A percentile compares a stretch with the other conserved stretches of the same genome.
Evolutionary conservation across 169 alveolate genomes (phyloP).

Genomic region (Plasmodium billcollinsi): DNA sequence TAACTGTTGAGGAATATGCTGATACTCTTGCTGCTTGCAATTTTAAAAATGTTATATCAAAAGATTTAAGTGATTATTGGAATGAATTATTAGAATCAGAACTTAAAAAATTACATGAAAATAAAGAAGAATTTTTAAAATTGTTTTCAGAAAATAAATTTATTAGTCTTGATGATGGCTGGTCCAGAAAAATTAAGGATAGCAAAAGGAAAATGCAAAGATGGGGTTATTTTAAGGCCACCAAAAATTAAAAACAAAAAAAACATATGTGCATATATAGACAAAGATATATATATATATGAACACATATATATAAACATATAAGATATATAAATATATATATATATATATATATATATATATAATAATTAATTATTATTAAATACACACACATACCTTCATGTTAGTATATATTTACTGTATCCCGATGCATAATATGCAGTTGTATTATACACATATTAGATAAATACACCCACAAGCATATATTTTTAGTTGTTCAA

Average conservation of each 20-base stretch:
- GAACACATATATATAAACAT: background rate
- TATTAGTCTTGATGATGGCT: slow-evolving; percentile 15
- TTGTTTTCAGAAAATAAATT: slow-evolving; percentile 7
- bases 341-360: slow-evolving; percentile 20
- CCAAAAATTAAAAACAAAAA: background rate
- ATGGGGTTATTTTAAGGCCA: slow-evolving; percentile 58
- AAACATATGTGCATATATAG: background rate
- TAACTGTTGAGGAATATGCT: slow-evolving; percentile 27
- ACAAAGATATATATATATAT: background rate
- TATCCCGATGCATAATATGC: too few species aligned
- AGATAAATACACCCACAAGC: too few species aligned
- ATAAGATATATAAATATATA: background rate
- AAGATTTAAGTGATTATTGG: slow-evolving; percentile 51
- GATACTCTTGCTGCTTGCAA: slow-evolving; percentile 11
- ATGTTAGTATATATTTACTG: too few species aligned
- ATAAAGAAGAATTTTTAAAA: slow-evolving; percentile 32
- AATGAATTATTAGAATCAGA: slow-evolving; percentile 18
- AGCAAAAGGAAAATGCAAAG: slow-evolving; percentile 20
- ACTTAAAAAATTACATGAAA: slow-evolving; percentile 17
- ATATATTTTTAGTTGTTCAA: too few species aligned
- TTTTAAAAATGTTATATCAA: slow-evolving; percentile 31
- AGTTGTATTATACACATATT: too few species aligned
- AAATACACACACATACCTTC: too few species aligned
- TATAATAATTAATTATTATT: background rate
- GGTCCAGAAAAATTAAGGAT: slow-evolving; percentile 49